A percentile compares a stretch with the other conserved stretches of the same genome.
These are phyloP conservation scores for Oenanthe javanica DNA, from an alignment of 140 eudicot genomes.

Conservation along the genomic window DNA sequence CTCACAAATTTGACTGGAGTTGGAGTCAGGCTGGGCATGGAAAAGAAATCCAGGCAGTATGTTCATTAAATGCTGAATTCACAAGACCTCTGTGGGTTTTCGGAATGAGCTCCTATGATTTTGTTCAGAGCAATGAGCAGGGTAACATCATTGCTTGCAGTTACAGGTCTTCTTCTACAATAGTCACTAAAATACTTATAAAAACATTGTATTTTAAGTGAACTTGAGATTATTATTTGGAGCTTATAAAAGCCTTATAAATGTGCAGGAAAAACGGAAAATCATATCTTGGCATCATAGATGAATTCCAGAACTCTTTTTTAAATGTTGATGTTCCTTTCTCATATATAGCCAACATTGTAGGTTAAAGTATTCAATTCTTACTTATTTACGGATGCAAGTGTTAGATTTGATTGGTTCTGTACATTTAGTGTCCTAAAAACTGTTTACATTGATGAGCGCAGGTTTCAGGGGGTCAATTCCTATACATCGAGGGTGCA, in stretches of 20 bases:
- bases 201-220: not conserved
- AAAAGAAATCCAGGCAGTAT: conserved; percentile 38
- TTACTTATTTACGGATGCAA: not conserved
- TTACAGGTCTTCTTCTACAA: conserved; percentile 34
- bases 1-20: not conserved
- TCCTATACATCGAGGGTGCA: conserved; percentile 76
- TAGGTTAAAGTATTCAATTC: conserved; percentile 10
- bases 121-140: conserved; percentile 25
- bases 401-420: not conserved
- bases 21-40: conserved; percentile 33
- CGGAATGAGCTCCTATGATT: conserved; percentile 50
- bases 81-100: conserved; percentile 50
- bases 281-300: conserved; percentile 61
- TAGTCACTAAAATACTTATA: not conserved
- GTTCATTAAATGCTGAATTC: conserved; percentile 49
- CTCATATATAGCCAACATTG: conserved; percentile 64
- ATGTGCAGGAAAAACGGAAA: conserved; percentile 61
- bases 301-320: conserved; percentile 37
- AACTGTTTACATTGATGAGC: not conserved
- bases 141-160: conserved; percentile 44
- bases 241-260: not conserved
- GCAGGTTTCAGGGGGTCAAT: conserved; percentile 38
- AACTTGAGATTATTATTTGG: not conserved
- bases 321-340: conserved; percentile 50
- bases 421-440: not conserved